A percentile compares a stretch with the other conserved stretches of the same genome.
These are phyloP conservation scores for Gastrolobium villosum DNA, from an alignment of 306 rosid species.

Conservation along the genomic window DNA sequence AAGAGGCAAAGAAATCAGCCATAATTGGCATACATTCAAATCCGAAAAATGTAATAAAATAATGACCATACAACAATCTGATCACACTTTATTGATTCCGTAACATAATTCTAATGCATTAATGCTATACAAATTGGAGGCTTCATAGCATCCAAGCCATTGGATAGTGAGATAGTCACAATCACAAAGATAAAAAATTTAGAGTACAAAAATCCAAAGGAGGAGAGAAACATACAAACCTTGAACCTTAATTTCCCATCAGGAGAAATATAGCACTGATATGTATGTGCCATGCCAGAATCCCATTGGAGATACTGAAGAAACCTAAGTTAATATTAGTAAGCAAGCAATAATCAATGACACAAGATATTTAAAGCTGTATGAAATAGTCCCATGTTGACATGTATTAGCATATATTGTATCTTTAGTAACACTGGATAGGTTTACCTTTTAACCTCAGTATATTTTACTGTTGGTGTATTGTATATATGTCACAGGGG, in stretches of 20 bases:
- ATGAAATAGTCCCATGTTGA: neutral
- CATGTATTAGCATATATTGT: too few species aligned
- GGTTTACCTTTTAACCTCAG: too few species aligned
- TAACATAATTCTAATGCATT: constrained; percentile 1
- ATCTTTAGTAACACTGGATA: too few species aligned
- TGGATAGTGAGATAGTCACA: neutral
- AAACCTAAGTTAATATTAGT: constrained; percentile 28
- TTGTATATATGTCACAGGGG: too few species aligned
- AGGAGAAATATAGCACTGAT: constrained; percentile 65
- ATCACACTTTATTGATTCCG: constrained; percentile 4
- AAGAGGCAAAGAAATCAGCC: constrained; percentile 12
- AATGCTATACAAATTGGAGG: neutral
- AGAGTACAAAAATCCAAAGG: neutral
- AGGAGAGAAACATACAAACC: constrained; percentile 58
- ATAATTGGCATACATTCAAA: neutral
- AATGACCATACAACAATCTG: neutral
- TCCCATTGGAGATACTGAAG: constrained; percentile 78
- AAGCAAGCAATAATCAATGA: constrained; percentile 6
- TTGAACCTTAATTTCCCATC: constrained; percentile 70
- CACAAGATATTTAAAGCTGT: neutral
- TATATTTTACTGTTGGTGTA: too few species aligned
- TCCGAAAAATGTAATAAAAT: neutral
- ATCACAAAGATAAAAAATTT: neutral
- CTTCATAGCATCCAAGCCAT: constrained; percentile 18
- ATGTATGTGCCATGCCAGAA: constrained; percentile 57